Percentiles rank a stretch among this genome's conserved stretches.
phyloP scores from a whole-genome alignment of 306 rosid genomes.

The Chamaecrista fasciculata region DNA sequence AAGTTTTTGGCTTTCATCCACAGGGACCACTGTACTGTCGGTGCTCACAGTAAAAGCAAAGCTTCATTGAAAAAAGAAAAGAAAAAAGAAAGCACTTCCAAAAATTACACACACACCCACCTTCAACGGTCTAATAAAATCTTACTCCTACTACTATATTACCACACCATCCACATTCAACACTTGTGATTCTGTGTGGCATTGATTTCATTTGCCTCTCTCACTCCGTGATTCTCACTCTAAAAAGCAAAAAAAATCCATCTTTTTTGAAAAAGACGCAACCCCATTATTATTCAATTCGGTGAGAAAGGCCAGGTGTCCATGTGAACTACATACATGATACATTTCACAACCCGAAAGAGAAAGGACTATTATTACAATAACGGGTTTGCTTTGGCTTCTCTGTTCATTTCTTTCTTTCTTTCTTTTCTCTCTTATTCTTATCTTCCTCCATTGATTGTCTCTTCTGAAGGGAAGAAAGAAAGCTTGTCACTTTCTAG shows the following conservation, averaged over 20 bases:
- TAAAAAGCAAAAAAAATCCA: constrained; percentile 30
- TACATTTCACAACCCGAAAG: constrained; percentile 23
- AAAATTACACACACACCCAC: background rate
- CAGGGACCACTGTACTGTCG: background rate
- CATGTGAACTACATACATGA: constrained; percentile 47
- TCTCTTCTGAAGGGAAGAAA: constrained; percentile 2
- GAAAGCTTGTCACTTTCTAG: constrained; percentile 18
- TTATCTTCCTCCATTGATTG: constrained; percentile 25
- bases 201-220: background rate
- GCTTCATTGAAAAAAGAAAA: constrained; percentile 2
- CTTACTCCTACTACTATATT: background rate
- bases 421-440: constrained; percentile 13
- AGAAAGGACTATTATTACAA: background rate
- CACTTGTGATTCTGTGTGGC: constrained; percentile 26
- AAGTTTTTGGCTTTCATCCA: background rate
- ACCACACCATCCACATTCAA: background rate
- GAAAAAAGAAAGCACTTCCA: no score
- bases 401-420: no score
- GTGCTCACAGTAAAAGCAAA: background rate
- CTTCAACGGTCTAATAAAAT: constrained; percentile 25
- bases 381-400: constrained; percentile 5
- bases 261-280: constrained; percentile 46
- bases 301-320: constrained; percentile 55
- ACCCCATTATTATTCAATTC: constrained; percentile 37
- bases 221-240: constrained; percentile 40